phyloP scores from a whole-genome alignment of 768 basidiomycete genomes.

The Coprinellus micaceus region DNA sequence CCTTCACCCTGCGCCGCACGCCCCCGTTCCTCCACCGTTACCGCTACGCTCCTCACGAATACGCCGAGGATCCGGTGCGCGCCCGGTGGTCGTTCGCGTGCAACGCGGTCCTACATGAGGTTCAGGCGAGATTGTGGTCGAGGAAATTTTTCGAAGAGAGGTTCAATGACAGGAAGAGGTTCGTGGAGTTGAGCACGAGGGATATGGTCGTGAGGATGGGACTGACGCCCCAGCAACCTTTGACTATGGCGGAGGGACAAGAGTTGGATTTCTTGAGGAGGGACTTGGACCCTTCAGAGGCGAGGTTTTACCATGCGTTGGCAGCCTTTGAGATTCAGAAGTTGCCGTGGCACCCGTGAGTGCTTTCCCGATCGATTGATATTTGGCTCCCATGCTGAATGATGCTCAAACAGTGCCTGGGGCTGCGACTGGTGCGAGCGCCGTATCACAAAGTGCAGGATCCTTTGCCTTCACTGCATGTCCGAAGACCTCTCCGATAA shows the following conservation, averaged over 20 bases:
- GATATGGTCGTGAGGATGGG: slow-evolving; percentile 27
- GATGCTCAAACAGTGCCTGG: slow-evolving; percentile 22
- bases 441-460: slow-evolving; percentile 28
- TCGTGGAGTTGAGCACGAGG: slow-evolving; percentile 28
- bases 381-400: neutral
- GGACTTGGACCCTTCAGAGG: slow-evolving; percentile 30
- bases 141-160: slow-evolving; percentile 28
- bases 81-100: slow-evolving; percentile 34
- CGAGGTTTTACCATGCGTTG: slow-evolving; percentile 32
- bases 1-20: slow-evolving; percentile 25
- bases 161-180: slow-evolving; percentile 27
- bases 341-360: slow-evolving; percentile 35
- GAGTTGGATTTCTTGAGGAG: slow-evolving; percentile 29
- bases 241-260: slow-evolving; percentile 22
- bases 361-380: neutral
- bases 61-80: slow-evolving; percentile 26
- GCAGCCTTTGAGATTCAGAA: slow-evolving; percentile 32
- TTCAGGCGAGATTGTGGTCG: slow-evolving; percentile 29
- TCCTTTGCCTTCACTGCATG: slow-evolving; percentile 31
- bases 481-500: slow-evolving; percentile 31
- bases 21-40: slow-evolving; percentile 29
- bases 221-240: slow-evolving; percentile 28
- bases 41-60: slow-evolving; percentile 25
- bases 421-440: slow-evolving; percentile 32
- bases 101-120: slow-evolving; percentile 26